Base-by-base conservation (phyloP, 2,329 filamentous ascomycete genomes). In the Ustulina deusta region DNA sequence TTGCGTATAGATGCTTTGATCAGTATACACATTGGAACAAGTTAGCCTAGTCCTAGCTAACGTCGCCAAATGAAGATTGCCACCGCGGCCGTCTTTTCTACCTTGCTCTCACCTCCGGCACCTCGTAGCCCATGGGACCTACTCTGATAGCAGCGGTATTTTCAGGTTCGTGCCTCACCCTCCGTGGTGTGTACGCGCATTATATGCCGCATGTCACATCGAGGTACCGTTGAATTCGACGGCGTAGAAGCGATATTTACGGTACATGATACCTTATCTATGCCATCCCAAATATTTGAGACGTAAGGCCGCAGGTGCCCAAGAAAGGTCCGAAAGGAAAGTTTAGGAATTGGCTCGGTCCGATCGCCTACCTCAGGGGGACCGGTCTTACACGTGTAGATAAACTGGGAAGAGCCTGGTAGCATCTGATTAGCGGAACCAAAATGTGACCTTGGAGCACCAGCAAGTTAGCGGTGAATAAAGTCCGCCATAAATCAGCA, bases 301-400 rank as follows among this genome's bases (percentile, higher is more conserved):
- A 34, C 27, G 34, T 61, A 48, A 54, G 48, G 29, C 57, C 25
- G 29, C 40, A 48, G 48, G 54, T 64, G 57, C 66, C 63, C 34
- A 64, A 65, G 57, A 62, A 63, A 66, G 66, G 65, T 68, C 69
- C 69, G 66, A 69, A 71, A 64, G 54, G 66, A 62, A 63, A 62
- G 46, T 59, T 46, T 40, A 59, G 57, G 66, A 65, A 61, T 29
- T n/a, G 51, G 57, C 63, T 69, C 69, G 69, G 66, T 38, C 69
- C 69, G 63, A 69, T 27, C 56, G 6, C 48, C 9, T 32, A 27
- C 52, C 6, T 46, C 59, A 52, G 25, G 49, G 49, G 38, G n/a
- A n/a, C n/a, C n/a, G n/a, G n/a, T n/a, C n/a, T n/a, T n/a, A n/a
- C n/a, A n/a, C n/a, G n/a, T n/a, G n/a, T n/a, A 44, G 32, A n/a